Evolutionary conservation across 306 rosid genomes (phyloP), one percentile per base, ranked within the genome.

Genomic region (Inga oerstediana): DNA sequence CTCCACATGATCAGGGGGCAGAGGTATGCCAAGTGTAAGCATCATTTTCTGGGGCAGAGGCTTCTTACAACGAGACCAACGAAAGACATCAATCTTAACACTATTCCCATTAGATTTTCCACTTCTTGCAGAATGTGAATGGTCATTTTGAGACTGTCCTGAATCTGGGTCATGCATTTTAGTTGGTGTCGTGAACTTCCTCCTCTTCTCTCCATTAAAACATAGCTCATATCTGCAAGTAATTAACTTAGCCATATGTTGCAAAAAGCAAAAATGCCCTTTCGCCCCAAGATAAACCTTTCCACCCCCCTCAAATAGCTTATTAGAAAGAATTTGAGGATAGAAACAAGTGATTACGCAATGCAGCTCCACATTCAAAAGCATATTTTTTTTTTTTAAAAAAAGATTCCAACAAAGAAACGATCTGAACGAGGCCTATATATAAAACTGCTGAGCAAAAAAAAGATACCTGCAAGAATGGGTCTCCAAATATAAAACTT

Each of bases 21-120:
- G 85, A n/a, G 98, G 99, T 78, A 96, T 89, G 79, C 98, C 99
- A 52, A 92, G 76, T 0, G 89, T 82, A 69, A 90, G 94, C 97
- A 91, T 94, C 73, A 86, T 85, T 86, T 90, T 90, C 97, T 96
- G 98, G 37, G 99, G 97, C 58, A 96, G 90, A 27, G 97, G 97
- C 81, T 75, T 91, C 88, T 92, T 93, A 85, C 99, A 96, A 61
- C 93, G 97, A 83, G 98, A 92, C 98, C 98, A 96, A 9, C 98
- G 93, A 76, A 90, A 96, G 74, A 77, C 84, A 34, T 96, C 98
- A 43, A 91, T 86, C 87, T 88, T 75, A 61, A 79, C 80, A 73
- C 85, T 90, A 51, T 96, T 94, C 78, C 78, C 32, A 78, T 92
- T 94, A 72, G 62, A 77, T 82, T 89, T 90, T 64, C 90, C 99